phyloP scores from a whole-genome alignment of 2,329 filamentous ascomycete genomes.

The Fusarium pilosicola region DNA sequence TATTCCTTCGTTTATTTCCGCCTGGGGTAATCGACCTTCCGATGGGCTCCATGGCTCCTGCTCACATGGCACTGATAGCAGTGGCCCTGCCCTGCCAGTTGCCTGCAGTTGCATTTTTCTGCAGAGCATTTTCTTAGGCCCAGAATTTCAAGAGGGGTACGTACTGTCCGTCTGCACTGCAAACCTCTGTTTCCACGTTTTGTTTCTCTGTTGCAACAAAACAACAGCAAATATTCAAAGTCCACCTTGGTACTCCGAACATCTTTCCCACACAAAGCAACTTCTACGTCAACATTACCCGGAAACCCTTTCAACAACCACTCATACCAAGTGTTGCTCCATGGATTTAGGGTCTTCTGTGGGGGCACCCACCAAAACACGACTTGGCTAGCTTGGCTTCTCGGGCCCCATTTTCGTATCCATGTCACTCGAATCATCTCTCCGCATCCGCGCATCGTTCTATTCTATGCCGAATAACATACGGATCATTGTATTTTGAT shows the following conservation, averaged over 20 bases:
- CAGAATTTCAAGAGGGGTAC: constrained; percentile 1
- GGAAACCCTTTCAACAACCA: constrained; percentile 1
- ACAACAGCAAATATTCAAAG: neutral
- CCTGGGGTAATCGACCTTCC: constrained; percentile 39
- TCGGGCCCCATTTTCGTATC: constrained; percentile 13
- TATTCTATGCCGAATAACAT: constrained; percentile 15
- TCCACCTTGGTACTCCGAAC: neutral
- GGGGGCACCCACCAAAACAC: constrained; percentile 23
- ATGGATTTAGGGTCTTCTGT: constrained; percentile 24
- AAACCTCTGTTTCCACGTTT: neutral
- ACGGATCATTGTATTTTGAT: neutral
- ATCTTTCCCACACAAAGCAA: neutral
- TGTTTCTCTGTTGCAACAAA: neutral
- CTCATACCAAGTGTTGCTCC: constrained; percentile 8
- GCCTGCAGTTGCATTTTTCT: neutral
- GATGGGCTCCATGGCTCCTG: constrained; percentile 16
- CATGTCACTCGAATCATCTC: constrained; percentile 26
- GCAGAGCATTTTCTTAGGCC: constrained; percentile 24
- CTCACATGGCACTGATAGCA: constrained; percentile 26
- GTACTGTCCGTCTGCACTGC: neutral
- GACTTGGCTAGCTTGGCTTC: constrained; percentile 3
- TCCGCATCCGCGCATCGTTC: constrained; percentile 18
- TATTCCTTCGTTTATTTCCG: constrained; percentile 11
- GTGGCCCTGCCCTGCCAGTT: constrained; percentile 2
- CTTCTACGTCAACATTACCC: constrained; percentile 13